Conservation (phyloP, 1,139 yeast species). For the Debaryomyces psychrophilus region DNA sequence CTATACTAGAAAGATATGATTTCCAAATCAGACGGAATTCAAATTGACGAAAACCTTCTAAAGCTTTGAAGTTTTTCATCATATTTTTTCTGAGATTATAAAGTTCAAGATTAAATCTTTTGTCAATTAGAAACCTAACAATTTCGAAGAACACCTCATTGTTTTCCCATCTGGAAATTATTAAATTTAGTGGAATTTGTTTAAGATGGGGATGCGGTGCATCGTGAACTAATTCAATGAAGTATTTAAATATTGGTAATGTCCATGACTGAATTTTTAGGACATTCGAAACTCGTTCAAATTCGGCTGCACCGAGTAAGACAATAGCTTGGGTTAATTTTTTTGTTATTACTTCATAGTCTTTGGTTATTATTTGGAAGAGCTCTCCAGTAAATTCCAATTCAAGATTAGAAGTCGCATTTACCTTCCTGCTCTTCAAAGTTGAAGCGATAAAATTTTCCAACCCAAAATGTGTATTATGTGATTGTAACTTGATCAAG, state of each 20-base stretch:
- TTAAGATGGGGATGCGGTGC: conserved; percentile 38
- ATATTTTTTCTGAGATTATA: conserved; percentile 22
- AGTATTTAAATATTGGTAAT: conserved; percentile 33
- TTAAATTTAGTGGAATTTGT: conserved; percentile 24
- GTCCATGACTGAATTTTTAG: conserved; percentile 35
- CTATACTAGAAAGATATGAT: conserved; percentile 18
- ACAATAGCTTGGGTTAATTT: conserved; percentile 40
- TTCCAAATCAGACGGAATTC: conserved; percentile 27
- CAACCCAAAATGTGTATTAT: conserved; percentile 16
- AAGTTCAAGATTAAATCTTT: conserved; percentile 26
- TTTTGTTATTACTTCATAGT: conserved; percentile 35
- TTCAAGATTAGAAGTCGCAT: conserved; percentile 24
- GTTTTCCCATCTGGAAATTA: conserved; percentile 22
- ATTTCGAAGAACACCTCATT: conserved; percentile 22
- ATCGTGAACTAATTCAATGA: conserved; percentile 34
- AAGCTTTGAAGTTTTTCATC: conserved; percentile 15
- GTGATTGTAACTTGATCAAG: conserved; percentile 16
- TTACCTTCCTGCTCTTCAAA: conserved; percentile 22
- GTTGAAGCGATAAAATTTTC: conserved; percentile 21
- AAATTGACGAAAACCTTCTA: conserved; percentile 20
- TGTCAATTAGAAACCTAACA: conserved; percentile 25
- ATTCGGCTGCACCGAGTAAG: conserved; percentile 28
- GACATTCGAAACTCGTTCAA: conserved; percentile 23
- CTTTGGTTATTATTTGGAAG: conserved; percentile 25
- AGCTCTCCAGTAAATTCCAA: conserved; percentile 29